A percentile compares a stretch with the other conserved stretches of the same genome.
phyloP scores from a whole-genome alignment of 768 basidiomycete genomes.

The Hydnomerulius pinastri region DNA sequence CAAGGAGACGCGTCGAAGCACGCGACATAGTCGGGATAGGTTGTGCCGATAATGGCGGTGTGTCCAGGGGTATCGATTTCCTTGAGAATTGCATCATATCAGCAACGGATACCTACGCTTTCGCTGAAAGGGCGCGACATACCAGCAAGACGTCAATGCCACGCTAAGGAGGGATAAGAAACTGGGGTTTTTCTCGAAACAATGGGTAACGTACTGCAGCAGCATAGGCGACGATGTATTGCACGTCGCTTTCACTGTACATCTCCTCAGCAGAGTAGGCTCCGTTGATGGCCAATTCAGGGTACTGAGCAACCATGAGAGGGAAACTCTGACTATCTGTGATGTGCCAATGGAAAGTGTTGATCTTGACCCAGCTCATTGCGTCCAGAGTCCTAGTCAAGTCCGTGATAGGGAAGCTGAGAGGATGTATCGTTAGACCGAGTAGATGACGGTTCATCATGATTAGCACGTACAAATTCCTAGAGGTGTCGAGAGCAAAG shows the following conservation, averaged over 20 bases:
- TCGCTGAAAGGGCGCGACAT: background rate
- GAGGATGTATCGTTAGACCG: background rate
- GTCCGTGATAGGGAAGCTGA: conserved; percentile 40
- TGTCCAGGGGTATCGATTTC: conserved; percentile 89
- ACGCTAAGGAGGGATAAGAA: conserved; percentile 38
- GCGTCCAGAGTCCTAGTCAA: conserved; percentile 49
- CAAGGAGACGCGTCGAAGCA: conserved; percentile 61
- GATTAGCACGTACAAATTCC: conserved; percentile 39
- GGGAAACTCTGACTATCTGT: conserved; percentile 85
- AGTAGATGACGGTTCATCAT: background rate
- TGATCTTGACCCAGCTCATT: conserved; percentile 59
- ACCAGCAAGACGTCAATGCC: conserved; percentile 73
- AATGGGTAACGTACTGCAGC: conserved; percentile 51
- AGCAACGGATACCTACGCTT: background rate
- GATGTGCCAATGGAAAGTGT: conserved; percentile 84
- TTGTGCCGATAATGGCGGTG: conserved; percentile 60
- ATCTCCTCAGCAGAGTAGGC: conserved; percentile 61
- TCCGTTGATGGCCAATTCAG: conserved; percentile 60
- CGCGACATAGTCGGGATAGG: conserved; percentile 76
- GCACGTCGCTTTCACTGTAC: conserved; percentile 59
- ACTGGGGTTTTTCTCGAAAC: background rate
- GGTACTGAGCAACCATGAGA: conserved; percentile 59
- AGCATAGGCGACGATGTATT: conserved; percentile 66
- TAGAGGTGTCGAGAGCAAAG: conserved; percentile 46
- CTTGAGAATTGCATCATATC: conserved; percentile 29